Percentiles rank a stretch among this genome's conserved stretches.
Conservation (phyloP, 371 early-diverging fungal species). For the Mucor indicus region DNA sequence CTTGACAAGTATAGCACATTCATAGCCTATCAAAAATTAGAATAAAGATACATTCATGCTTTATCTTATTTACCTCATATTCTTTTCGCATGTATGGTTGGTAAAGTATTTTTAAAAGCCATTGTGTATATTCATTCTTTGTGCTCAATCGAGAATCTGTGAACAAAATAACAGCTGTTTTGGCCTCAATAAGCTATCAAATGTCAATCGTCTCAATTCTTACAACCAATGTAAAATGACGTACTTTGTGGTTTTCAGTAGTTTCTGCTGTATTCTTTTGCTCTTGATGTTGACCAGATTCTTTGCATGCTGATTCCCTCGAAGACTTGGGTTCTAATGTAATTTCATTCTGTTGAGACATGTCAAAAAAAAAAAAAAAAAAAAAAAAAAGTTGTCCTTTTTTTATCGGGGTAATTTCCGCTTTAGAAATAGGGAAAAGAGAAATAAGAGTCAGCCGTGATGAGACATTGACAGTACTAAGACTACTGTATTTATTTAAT, state of each 20-base stretch:
- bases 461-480: no score
- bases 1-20: slow-evolving; percentile 40
- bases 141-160: slow-evolving; percentile 35
- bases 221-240: background rate
- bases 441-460: no score
- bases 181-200: slow-evolving; percentile 38
- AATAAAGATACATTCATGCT: background rate
- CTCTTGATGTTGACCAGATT: background rate
- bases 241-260: background rate
- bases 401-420: no score
- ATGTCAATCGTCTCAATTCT: background rate
- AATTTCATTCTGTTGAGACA: background rate
- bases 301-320: no score
- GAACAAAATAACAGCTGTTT: slow-evolving; percentile 37
- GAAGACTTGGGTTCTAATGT: background rate
- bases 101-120: slow-evolving; percentile 40
- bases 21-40: slow-evolving; percentile 14
- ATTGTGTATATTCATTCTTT: slow-evolving; percentile 48
- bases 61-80: slow-evolving; percentile 24
- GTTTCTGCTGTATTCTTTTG: background rate
- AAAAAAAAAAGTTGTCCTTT: no score
- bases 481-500: no score
- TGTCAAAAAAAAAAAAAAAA: background rate
- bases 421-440: no score
- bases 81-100: slow-evolving; percentile 35